Evolutionary conservation across 2,329 filamentous ascomycete genomes (phyloP).

Genomic region (Aureobasidium lini): DNA sequence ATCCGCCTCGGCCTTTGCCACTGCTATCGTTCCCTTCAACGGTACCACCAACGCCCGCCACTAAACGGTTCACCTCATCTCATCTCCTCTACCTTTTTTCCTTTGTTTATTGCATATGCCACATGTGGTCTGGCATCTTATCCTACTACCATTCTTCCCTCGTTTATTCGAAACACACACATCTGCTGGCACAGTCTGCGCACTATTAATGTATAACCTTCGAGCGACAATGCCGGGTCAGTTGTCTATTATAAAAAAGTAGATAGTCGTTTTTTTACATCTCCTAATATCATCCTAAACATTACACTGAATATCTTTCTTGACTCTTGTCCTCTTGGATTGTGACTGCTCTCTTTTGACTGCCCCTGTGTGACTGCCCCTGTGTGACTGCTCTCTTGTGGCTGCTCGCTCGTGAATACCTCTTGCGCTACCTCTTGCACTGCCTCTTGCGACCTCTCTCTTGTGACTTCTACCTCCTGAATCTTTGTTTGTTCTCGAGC

Average conservation of each 20-base stretch:
- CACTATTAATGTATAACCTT: background rate
- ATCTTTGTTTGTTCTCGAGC: too few species aligned
- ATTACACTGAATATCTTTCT: background rate
- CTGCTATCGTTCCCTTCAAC: conserved; percentile 7
- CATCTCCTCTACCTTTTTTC: background rate
- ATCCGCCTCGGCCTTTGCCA: conserved; percentile 6
- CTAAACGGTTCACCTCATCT: background rate
- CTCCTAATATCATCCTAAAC: background rate
- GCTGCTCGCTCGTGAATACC: too few species aligned
- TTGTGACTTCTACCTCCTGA: too few species aligned
- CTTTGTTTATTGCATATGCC: conserved; percentile 3
- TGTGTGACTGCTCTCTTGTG: too few species aligned
- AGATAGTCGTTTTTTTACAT: background rate
- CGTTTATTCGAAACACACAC: background rate
- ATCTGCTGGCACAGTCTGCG: conserved; percentile 2
- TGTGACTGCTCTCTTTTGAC: background rate
- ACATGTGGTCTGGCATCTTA: background rate
- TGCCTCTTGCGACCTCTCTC: too few species aligned
- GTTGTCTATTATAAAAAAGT: conserved; percentile 4
- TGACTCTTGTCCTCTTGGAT: background rate
- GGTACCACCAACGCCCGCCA: conserved; percentile 4
- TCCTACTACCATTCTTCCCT: background rate
- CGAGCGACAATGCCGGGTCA: background rate
- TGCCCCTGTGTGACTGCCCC: too few species aligned
- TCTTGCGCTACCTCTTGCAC: too few species aligned